Base-by-base conservation (phyloP, 345 rosid genomes). In the Mercurialis annua region DNA sequence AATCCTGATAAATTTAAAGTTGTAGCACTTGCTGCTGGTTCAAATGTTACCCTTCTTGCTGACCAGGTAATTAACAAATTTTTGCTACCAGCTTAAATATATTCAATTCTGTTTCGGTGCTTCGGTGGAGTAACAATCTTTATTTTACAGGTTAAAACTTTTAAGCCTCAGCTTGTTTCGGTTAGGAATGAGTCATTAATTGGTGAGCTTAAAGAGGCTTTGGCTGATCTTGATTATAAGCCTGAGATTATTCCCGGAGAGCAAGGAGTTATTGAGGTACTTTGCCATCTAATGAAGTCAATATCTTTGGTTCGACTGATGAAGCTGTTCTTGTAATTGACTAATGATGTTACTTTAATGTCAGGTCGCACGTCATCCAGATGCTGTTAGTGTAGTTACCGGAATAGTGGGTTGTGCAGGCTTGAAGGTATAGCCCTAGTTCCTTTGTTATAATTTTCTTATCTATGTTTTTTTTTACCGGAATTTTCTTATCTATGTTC, bases 401-500 rank as follows among this genome's bases (percentile, higher is more conserved):
- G 99, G 97, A 65, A 94, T 94, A 59, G 99, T 91, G 23, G 99
- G 99, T 59, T 94, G 99, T 77, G 99, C 99, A 1, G 99, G 99
- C 72, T 83, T 94, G 27, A 87, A 86, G 90, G 97, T 85, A 81
- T 36, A 21, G n/a, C 21, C 23, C 1, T 30, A 30, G 15, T 14
- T 43, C 1, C 30, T 58, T 31, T 36, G 5, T 14, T 44, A 7
- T 5, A 6, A 1, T 24, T 44, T 36, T 18, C 5, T 46, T 60
- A 4, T 6, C n/a, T n/a, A n/a, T n/a, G n/a, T n/a, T n/a, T n/a
- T n/a, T n/a, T 44, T 60, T 40, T 36, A 15, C 11, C 30, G n/a
- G 10, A 15, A 2, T 20, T 38, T n/a, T n/a, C n/a, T n/a, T n/a
- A n/a, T n/a, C n/a, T n/a, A 33, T 20, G 10, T 50, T 63, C 53